phyloP scores from a whole-genome alignment of 345 rosid species.

The Hibiscus trionum region DNA sequence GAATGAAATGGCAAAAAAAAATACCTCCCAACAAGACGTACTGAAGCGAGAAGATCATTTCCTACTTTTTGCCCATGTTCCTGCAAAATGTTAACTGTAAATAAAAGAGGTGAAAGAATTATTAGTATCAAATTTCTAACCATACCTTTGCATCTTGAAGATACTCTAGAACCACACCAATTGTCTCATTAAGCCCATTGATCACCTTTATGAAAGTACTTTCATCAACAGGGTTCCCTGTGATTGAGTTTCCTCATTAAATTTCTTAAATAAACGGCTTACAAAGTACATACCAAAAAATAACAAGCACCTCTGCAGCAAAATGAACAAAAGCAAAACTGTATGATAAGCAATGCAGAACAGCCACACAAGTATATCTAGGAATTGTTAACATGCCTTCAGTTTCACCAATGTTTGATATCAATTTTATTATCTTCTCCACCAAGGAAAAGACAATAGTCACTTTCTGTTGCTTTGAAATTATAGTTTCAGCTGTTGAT shows the following conservation, averaged over 20 bases:
- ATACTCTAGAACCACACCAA: constrained; percentile 59
- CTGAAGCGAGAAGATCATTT: constrained; percentile 90
- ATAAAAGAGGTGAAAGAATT: constrained; percentile 11
- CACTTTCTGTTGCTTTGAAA: constrained; percentile 55
- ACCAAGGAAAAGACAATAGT: constrained; percentile 64
- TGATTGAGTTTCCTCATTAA: constrained; percentile 5
- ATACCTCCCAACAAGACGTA: constrained; percentile 80
- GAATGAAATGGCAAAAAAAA: constrained; percentile 9
- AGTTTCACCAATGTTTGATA: constrained; percentile 40
- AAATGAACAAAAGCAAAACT: neutral
- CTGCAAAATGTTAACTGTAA: constrained; percentile 30
- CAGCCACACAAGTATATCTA: neutral
- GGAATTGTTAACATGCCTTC: constrained; percentile 40
- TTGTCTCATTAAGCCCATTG: constrained; percentile 61
- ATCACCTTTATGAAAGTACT: constrained; percentile 44
- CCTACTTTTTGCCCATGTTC: constrained; percentile 74
- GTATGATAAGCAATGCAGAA: neutral
- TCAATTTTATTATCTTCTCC: constrained; percentile 67
- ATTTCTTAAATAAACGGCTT: constrained; percentile 3
- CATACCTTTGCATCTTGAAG: constrained; percentile 81
- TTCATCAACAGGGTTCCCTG: constrained; percentile 47
- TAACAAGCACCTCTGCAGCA: neutral
- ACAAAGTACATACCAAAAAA: neutral
- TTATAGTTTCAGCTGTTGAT: constrained; percentile 34
- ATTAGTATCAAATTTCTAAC: neutral